These are phyloP conservation scores for Blumeria graminis DNA, from an alignment of 2,329 filamentous ascomycete species.

Conservation along the genomic window DNA sequence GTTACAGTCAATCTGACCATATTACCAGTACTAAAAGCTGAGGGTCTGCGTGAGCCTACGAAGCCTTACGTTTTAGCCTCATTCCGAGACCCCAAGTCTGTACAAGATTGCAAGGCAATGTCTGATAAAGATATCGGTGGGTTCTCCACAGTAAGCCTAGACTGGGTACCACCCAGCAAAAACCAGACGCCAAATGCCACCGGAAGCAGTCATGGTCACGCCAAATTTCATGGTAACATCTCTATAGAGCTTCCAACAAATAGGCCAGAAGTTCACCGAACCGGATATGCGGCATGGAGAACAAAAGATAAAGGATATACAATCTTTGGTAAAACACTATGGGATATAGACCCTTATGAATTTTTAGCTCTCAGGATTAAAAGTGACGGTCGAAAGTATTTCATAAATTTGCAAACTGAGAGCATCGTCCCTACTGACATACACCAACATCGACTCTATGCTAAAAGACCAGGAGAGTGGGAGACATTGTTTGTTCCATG, in stretches of 20 bases:
- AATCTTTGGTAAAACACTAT: conserved; percentile 64
- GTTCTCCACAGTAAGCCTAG: conserved; percentile 50
- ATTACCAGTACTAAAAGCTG: conserved; percentile 36
- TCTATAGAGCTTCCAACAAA: conserved; percentile 61
- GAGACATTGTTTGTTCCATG: conserved; percentile 84
- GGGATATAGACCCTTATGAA: conserved; percentile 73
- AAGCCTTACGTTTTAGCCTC: conserved; percentile 38
- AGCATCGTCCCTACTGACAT: conserved; percentile 84
- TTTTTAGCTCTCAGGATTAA: conserved; percentile 77
- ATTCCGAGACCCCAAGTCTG: conserved; percentile 28
- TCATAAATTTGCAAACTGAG: conserved; percentile 89
- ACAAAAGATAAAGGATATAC: conserved; percentile 55
- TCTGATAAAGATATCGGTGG: conserved; percentile 72
- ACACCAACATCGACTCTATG: conserved; percentile 77
- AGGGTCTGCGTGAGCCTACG: conserved; percentile 40
- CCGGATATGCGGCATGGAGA: conserved; percentile 76
- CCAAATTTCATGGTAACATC: conserved; percentile 68
- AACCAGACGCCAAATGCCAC: conserved; percentile 8
- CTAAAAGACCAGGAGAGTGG: conserved; percentile 62
- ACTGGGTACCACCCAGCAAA: conserved; percentile 17
- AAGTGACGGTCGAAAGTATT: conserved; percentile 77
- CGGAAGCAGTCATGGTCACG: conserved; percentile 28
- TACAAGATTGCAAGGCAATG: conserved; percentile 47
- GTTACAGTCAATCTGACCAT: conserved; percentile 2
- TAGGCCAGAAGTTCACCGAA: conserved; percentile 48